Evolutionary conservation across 2,329 filamentous ascomycete species (phyloP).

Genomic region (Fusarium sp.): DNA sequence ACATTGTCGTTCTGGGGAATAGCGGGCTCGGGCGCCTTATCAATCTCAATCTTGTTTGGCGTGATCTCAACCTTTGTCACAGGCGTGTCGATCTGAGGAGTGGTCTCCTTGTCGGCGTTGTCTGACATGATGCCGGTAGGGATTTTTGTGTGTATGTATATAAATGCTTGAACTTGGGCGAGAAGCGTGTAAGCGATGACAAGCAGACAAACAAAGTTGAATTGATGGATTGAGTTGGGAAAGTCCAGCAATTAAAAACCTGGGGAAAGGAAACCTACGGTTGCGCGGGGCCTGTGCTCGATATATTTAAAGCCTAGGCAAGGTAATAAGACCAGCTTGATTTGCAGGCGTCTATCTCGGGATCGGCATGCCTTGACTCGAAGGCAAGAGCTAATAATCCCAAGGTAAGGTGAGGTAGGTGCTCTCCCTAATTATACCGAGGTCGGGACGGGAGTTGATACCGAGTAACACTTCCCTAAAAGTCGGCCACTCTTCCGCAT

Average conservation of each 20-base stretch:
- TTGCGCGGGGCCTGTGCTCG: slow-evolving; percentile 39
- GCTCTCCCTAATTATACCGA: slow-evolving; percentile 41
- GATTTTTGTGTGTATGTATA: neutral
- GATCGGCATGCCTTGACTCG: slow-evolving; percentile 36
- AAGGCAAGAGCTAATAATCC: slow-evolving; percentile 4
- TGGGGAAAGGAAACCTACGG: slow-evolving; percentile 27
- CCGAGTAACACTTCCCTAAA: slow-evolving; percentile 39
- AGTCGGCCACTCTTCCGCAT: slow-evolving; percentile 44
- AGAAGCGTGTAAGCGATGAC: slow-evolving; percentile 15
- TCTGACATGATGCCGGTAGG: slow-evolving; percentile 39
- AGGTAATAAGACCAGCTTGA: neutral
- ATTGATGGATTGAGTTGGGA: slow-evolving; percentile 24
- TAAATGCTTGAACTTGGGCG: slow-evolving; percentile 30
- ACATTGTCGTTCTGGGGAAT: slow-evolving; percentile 95
- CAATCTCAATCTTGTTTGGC: slow-evolving; percentile 31
- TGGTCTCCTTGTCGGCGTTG: slow-evolving; percentile 42
- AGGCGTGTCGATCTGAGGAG: slow-evolving; percentile 40
- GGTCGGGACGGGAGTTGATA: slow-evolving; percentile 42
- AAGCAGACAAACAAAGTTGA: slow-evolving; percentile 17
- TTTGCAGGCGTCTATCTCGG: slow-evolving; percentile 29
- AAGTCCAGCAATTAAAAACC: slow-evolving; percentile 31
- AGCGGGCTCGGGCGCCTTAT: slow-evolving; percentile 65
- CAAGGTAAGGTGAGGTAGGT: slow-evolving; percentile 1
- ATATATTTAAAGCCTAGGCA: slow-evolving; percentile 27
- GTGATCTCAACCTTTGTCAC: slow-evolving; percentile 43